Percentiles rank a stretch among this genome's conserved stretches.
Conservation (phyloP, 495 filamentous ascomycete species). For the Penicillium steckii region DNA sequence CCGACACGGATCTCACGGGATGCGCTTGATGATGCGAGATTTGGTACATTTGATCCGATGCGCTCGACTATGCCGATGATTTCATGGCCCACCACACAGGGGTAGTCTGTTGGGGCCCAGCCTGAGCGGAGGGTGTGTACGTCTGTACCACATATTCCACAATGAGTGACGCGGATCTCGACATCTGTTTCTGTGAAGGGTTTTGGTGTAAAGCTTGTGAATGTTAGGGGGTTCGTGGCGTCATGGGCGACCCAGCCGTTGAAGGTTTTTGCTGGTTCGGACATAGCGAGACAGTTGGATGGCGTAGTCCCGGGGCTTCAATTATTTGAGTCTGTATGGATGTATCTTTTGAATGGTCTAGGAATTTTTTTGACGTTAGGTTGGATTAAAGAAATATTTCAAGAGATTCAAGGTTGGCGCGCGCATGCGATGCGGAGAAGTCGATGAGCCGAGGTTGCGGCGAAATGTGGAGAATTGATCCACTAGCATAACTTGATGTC, state of each 20-base stretch:
- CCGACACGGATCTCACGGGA: constrained; percentile 65
- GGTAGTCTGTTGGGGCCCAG: constrained; percentile 70
- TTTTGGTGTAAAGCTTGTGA: constrained; percentile 74
- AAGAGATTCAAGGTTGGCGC: neutral
- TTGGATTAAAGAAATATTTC: neutral
- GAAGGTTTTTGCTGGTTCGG: constrained; percentile 51
- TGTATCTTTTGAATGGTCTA: neutral
- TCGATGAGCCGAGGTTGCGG: constrained; percentile 8
- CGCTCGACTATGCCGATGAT: constrained; percentile 76
- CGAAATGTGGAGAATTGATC: neutral
- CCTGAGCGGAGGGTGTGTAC: constrained; percentile 73
- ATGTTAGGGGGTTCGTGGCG: constrained; percentile 67
- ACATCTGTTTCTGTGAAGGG: constrained; percentile 75
- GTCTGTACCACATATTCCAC: constrained; percentile 81
- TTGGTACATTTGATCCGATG: constrained; percentile 50
- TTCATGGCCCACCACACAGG: constrained; percentile 78
- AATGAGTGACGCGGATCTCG: constrained; percentile 63
- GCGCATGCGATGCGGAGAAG: constrained; percentile 10
- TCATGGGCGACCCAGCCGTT: constrained; percentile 78
- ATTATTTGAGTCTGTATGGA: neutral
- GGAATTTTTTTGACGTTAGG: neutral
- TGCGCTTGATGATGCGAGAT: constrained; percentile 41
- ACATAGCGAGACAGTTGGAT: constrained; percentile 12
- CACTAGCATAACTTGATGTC: neutral
- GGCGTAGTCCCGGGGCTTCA: neutral